Evolutionary conservation across 805 yeast genomes (phyloP), one percentile per base, ranked within the genome.

Genomic region (Saccharomycopsis lassenensis): DNA sequence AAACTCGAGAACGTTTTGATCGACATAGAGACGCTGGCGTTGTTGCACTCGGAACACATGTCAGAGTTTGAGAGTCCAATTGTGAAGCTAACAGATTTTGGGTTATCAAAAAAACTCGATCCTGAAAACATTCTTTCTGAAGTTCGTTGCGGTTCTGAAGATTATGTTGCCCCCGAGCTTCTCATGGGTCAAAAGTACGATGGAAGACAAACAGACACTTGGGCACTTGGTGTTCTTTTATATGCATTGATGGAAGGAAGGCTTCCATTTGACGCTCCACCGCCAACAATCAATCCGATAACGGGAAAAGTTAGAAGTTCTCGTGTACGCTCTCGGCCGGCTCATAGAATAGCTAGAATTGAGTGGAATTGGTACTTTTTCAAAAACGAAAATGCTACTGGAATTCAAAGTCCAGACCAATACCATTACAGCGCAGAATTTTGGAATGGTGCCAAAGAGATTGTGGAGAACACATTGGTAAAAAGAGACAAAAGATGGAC

Each of bases 111-210:
- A 48, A 61, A 65, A 33, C 67, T 89, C 17, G 74, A 69, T 33
- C 69, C 73, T 1, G 65, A 61, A 1, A 62, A 71, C 45, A 81
- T 85, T 18, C 48, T 78, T 39, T 64, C 93, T 18, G 69, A 82
- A 2, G 89, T 97, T 1, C 60, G 97, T 43, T 91, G 98, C 56
- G 98, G 99, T 0, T 83, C 95, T 1, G 95, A 84, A 45, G 98
- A 91, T 54, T 91, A 91, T 50, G 94, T 91, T 5, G 79, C 95
- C 0, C 99, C 98, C 0, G 99, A 91, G 52, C 59, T 91, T 17
- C 61, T 91, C 25, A 72, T 91, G 74, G 97, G 97, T 1, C 65
- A 83, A 38, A 79, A 85, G 5, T 91, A 91, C 52, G 89, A 89
- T 50, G 99, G 99, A 8, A 69, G 81, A 35, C 74, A 83, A 45